Percentiles rank a stretch among this genome's conserved stretches.
These are phyloP conservation scores for Mortierella sp. DNA, from an alignment of 371 early-diverging fungal genomes.

Conservation along the genomic window DNA sequence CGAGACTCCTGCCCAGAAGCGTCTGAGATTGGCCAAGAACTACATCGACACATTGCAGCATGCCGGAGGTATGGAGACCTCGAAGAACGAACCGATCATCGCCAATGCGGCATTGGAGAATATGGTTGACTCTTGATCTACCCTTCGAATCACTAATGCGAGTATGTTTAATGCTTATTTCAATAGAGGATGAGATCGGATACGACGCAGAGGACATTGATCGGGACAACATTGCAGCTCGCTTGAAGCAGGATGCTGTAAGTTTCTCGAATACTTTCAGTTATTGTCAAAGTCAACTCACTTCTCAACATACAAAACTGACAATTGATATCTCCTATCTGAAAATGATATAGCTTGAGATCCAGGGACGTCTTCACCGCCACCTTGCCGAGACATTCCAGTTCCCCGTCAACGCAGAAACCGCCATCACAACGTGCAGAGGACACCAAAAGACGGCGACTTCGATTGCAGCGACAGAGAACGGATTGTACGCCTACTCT, in stretches of 20 bases:
- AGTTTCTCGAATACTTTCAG: constrained; percentile 9
- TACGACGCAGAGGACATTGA: constrained; percentile 96
- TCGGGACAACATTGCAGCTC: constrained; percentile 90
- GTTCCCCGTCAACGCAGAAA: constrained; percentile 59
- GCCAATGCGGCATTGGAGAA: not conserved
- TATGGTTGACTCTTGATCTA: not conserved
- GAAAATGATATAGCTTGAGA: constrained; percentile 57
- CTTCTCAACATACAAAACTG: not conserved
- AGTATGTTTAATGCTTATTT: not conserved
- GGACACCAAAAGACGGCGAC: constrained; percentile 87
- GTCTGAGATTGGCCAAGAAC: constrained; percentile 91
- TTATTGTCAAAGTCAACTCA: not conserved
- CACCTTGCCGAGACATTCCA: constrained; percentile 53
- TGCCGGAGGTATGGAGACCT: constrained; percentile 66
- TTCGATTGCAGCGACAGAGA: constrained; percentile 79
- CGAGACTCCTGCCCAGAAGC: constrained; percentile 94
- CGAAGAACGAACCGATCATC: too few species aligned
- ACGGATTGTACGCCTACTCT: constrained; percentile 81
- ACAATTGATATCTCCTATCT: not conserved
- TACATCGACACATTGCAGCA: constrained; percentile 86
- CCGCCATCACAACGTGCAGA: constrained; percentile 59
- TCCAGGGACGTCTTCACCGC: constrained; percentile 57
- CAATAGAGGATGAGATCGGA: constrained; percentile 72
- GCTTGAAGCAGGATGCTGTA: constrained; percentile 88
- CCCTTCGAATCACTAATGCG: not conserved